Percentiles rank a stretch among this genome's conserved stretches.
phyloP scores from a whole-genome alignment of 225 moss, liverwort and hornwort genomes.

The Marchantia polymorpha region DNA sequence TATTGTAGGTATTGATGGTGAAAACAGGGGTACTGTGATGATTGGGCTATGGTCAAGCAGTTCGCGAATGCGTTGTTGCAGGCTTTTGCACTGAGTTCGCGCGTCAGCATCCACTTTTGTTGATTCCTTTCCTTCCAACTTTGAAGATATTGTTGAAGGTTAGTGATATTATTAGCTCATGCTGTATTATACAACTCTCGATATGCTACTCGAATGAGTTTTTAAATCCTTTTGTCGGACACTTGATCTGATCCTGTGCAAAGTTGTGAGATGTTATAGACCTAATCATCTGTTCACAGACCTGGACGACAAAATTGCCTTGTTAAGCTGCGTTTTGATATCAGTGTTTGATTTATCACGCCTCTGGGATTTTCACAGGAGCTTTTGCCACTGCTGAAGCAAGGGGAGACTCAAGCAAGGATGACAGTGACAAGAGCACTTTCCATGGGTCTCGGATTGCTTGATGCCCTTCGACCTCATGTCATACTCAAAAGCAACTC shows the following conservation, averaged over 20 bases:
- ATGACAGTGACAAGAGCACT: conserved; percentile 63
- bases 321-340: background rate
- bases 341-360: background rate
- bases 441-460: conserved; percentile 64
- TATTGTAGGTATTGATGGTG: no score
- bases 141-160: conserved; percentile 79
- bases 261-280: background rate
- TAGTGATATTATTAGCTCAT: background rate
- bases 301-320: background rate
- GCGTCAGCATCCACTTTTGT: conserved; percentile 82
- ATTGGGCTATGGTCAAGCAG: background rate
- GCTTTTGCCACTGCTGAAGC: conserved; percentile 68
- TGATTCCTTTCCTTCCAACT: conserved; percentile 73
- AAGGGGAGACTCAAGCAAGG: conserved; percentile 72
- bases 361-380: conserved; percentile 44
- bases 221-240: background rate
- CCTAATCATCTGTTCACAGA: background rate
- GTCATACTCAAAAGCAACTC: conserved; percentile 37
- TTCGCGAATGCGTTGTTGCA: conserved; percentile 24
- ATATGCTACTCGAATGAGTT: background rate
- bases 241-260: background rate
- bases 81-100: conserved; percentile 90
- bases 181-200: background rate
- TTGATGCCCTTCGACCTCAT: conserved; percentile 90
- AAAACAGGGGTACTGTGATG: background rate